Conservation (phyloP, 805 yeast genomes). For the Kuraishia capsulata region DNA sequence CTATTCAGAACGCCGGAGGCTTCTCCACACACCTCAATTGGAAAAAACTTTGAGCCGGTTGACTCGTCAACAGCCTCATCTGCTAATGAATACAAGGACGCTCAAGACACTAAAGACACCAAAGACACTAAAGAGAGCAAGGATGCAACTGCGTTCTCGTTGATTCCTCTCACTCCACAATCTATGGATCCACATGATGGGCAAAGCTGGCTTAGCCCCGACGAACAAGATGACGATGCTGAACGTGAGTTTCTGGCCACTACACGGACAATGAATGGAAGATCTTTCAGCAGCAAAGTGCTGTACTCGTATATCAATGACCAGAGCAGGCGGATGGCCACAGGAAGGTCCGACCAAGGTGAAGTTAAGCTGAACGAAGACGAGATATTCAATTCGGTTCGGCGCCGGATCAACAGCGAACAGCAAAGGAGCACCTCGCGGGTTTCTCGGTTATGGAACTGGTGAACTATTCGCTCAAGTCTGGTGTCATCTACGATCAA, state of each 20-base stretch:
- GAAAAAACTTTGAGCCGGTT: neutral
- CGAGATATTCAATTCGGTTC: neutral
- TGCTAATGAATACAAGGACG: too few species aligned
- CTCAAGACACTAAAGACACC: too few species aligned
- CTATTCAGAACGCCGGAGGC: neutral
- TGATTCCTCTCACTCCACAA: slow-evolving; percentile 10
- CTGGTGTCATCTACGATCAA: too few species aligned
- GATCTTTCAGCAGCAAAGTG: neutral
- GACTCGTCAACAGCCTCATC: too few species aligned
- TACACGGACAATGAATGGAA: too few species aligned
- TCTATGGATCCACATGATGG: slow-evolving; percentile 31
- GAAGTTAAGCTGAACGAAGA: neutral
- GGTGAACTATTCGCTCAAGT: too few species aligned
- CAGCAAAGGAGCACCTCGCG: too few species aligned
- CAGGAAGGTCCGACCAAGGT: neutral
- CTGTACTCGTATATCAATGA: neutral
- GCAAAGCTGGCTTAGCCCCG: slow-evolving; percentile 46
- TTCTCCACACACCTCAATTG: neutral
- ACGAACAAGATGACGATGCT: slow-evolving; percentile 9
- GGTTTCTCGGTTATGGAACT: too few species aligned
- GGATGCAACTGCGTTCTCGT: too few species aligned
- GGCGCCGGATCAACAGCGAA: neutral
- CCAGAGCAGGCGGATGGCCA: neutral
- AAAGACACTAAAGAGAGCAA: too few species aligned
- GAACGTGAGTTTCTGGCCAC: too few species aligned